These are phyloP conservation scores for Neonectria ditissima DNA, from an alignment of 2,329 filamentous ascomycete species.

Conservation along the genomic window DNA sequence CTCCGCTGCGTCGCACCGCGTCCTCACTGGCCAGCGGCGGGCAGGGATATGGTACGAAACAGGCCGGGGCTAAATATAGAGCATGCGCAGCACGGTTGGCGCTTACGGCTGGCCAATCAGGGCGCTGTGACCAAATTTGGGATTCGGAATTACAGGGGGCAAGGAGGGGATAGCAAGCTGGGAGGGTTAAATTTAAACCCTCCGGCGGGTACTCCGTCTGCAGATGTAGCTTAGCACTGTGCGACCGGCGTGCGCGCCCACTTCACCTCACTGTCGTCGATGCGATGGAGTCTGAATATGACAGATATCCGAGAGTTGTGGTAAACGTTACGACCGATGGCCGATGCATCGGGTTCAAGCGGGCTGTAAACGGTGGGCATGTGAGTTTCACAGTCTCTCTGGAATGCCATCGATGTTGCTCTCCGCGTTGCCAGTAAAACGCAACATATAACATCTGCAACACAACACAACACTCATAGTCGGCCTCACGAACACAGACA, in stretches of 20 bases:
- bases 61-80: conserved; percentile 51
- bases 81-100: conserved; percentile 44
- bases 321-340: not conserved
- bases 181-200: conserved; percentile 46
- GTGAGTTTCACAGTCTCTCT: not conserved
- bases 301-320: not conserved
- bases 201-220: conserved; percentile 34
- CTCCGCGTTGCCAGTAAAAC: not conserved
- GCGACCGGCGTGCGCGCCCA: conserved; percentile 15
- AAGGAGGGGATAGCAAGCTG: conserved; percentile 20
- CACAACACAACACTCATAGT: not conserved
- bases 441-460: not conserved
- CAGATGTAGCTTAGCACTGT: conserved; percentile 33
- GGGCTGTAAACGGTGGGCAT: not conserved
- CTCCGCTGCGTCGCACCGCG: conserved; percentile 29
- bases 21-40: conserved; percentile 34
- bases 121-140: conserved; percentile 41
- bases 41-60: conserved; percentile 43
- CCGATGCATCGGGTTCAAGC: not conserved
- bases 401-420: no score
- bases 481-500: not conserved
- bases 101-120: conserved; percentile 50
- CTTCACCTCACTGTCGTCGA: conserved; percentile 1
- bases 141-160: conserved; percentile 36
- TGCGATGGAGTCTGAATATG: not conserved